Conservation (phyloP, 768 basidiomycete species). For the Favolaschia claudopus region DNA sequence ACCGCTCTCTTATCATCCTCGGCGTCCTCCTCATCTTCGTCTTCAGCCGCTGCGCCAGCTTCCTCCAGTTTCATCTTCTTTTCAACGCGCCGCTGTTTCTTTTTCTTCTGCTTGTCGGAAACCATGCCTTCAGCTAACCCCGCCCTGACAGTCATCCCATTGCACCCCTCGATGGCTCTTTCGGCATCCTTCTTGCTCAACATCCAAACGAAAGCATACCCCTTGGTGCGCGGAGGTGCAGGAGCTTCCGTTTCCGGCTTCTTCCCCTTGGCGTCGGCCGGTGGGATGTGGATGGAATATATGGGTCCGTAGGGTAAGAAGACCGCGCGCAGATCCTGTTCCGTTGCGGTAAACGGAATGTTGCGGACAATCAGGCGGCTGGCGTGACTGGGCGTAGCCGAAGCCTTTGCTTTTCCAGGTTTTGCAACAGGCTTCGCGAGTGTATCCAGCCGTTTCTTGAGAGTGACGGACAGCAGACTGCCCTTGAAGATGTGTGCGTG, state of each 20-base stretch:
- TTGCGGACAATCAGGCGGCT: conserved; percentile 92
- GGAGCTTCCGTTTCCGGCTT: conserved; percentile 40
- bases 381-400: conserved; percentile 67
- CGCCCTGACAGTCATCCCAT: conserved; percentile 73
- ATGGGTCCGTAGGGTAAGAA: conserved; percentile 92
- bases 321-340: conserved; percentile 82
- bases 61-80: conserved; percentile 50
- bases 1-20: conserved; percentile 43
- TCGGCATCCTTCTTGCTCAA: conserved; percentile 86
- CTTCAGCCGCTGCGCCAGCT: conserved; percentile 28
- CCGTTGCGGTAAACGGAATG: conserved; percentile 82
- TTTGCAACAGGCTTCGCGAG: conserved; percentile 56
- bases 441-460: conserved; percentile 85
- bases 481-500: conserved; percentile 96
- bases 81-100: conserved; percentile 65
- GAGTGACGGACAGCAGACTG: conserved; percentile 79
- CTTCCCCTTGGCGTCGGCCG: conserved; percentile 39
- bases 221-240: conserved; percentile 56
- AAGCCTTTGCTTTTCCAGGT: conserved; percentile 33
- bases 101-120: conserved; percentile 72
- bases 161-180: conserved; percentile 78
- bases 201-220: conserved; percentile 98
- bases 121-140: conserved; percentile 66
- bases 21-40: conserved; percentile 44
- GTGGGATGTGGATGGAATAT: conserved; percentile 83